Base-by-base conservation (phyloP, 2,329 filamentous ascomycete species). In the Stachybotrys echinatus region DNA sequence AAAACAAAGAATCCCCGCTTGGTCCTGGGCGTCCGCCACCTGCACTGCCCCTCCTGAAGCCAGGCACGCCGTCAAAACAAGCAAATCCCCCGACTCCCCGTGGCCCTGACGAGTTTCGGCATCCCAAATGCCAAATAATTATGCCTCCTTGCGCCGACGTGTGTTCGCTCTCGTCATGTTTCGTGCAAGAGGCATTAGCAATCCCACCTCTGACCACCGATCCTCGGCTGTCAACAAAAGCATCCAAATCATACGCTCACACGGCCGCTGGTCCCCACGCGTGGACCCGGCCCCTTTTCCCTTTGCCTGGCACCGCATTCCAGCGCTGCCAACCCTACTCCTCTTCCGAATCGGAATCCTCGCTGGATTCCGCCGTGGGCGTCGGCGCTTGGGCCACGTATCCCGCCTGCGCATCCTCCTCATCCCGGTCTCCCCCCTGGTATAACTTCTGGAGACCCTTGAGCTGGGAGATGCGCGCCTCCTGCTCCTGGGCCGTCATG, bases 401-500 rank as follows among this genome's bases (percentile, higher is more conserved):
- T 40, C 54, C 52, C 18, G 48, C 58, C 42, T 70, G 63, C 7
- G 54, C 54, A 8, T 62, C 57, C 40, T 69, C 68, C 31, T 66
- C 59, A 23, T 65, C 67, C 5, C 61, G 59, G 50, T 66, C 59
- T 23, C 65, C 67, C 5, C 61, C 59, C 51, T 63, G 66, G 53
- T 72, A 73, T 50, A 71, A 59, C 40, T 71, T 71, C 38, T 80
- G 68, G 53, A 82, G 74, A 52, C 76, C 74, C 56, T 79, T 75
- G 44, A 88, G 73, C 59, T 80, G 73, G 23, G 76, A 74, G 57
- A 88, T 87, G 50, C 79, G 81, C 22, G 77, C 75, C 58, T 87
- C 83, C 64, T 88, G 85, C 65, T 88, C 84, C 20, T 73, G 71
- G 55, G 85, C 85, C 63, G 80, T 84, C 85, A 88, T 88, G 2